Evolutionary conservation across 768 basidiomycete species (phyloP).

Genomic region (Crucibulum laeve): DNA sequence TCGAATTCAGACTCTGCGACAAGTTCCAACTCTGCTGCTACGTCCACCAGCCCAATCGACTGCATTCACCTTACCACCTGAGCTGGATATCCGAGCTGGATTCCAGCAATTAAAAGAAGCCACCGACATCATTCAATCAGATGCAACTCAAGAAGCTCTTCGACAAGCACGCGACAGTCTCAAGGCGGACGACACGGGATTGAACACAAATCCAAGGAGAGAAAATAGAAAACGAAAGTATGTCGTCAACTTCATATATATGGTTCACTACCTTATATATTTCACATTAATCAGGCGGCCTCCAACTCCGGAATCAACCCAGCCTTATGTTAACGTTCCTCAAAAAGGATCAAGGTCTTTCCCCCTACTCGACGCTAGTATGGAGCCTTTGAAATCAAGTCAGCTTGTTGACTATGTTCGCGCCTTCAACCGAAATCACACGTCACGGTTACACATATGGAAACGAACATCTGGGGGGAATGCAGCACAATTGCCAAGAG

Average conservation of each 20-base stretch:
- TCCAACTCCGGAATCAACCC: slow-evolving; percentile 57
- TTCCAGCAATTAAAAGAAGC: slow-evolving; percentile 46
- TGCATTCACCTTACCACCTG: slow-evolving; percentile 16
- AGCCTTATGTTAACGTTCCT: slow-evolving; percentile 46
- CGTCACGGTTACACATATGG: slow-evolving; percentile 53
- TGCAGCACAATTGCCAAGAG: slow-evolving; percentile 23
- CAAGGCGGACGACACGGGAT: slow-evolving; percentile 42
- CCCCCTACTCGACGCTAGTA: slow-evolving; percentile 30
- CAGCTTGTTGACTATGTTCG: slow-evolving; percentile 51
- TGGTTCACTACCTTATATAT: slow-evolving; percentile 4
- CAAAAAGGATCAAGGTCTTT: slow-evolving; percentile 37
- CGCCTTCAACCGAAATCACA: slow-evolving; percentile 46
- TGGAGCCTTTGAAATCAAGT: slow-evolving; percentile 34
- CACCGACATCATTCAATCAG: slow-evolving; percentile 41
- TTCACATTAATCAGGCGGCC: slow-evolving; percentile 31
- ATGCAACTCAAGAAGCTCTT: slow-evolving; percentile 56
- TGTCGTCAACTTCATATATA: slow-evolving; percentile 18
- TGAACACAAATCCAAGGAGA: slow-evolving; percentile 40
- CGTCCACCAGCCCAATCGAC: slow-evolving; percentile 23
- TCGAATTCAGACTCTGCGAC: slow-evolving; percentile 39
- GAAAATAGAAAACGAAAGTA: slow-evolving; percentile 57
- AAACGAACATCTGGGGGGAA: slow-evolving; percentile 23
- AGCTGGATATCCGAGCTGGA: slow-evolving; percentile 24
- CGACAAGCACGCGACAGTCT: slow-evolving; percentile 51
- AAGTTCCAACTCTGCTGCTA: slow-evolving; percentile 41